Evolutionary conservation across 495 filamentous ascomycete genomes (phyloP).

Genomic region (Podospora bellae-mahoneyi): DNA sequence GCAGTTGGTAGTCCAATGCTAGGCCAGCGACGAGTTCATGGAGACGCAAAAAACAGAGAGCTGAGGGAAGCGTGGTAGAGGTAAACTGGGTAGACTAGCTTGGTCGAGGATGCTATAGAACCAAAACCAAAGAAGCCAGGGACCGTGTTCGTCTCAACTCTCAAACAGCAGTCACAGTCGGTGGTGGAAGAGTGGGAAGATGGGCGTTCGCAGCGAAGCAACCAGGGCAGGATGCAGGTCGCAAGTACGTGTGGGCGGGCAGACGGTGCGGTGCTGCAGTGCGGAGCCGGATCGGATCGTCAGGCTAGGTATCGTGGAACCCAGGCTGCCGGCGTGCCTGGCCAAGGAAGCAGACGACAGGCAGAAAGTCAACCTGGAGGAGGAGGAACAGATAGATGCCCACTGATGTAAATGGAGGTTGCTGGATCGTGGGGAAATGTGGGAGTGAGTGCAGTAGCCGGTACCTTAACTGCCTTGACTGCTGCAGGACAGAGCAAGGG

Average conservation of each 20-base stretch:
- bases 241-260: slow-evolving; percentile 4
- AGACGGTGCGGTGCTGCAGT: slow-evolving; percentile 1
- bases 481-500: slow-evolving; percentile 10
- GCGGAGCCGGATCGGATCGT: slow-evolving; percentile 19
- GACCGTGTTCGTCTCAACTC: slow-evolving; percentile 3
- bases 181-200: background rate
- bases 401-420: background rate
- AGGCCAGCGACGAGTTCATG: slow-evolving; percentile 35
- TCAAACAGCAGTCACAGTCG: background rate
- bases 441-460: background rate
- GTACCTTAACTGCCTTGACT: slow-evolving; percentile 10
- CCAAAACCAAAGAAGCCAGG: background rate
- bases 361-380: background rate
- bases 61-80: background rate
- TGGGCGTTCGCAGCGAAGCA: background rate
- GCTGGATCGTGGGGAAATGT: background rate
- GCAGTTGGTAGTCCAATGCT: slow-evolving; percentile 22
- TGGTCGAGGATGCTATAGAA: background rate
- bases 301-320: slow-evolving; percentile 4
- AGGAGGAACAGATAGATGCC: background rate
- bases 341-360: background rate
- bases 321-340: background rate
- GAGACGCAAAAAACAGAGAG: slow-evolving; percentile 15
- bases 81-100: slow-evolving; percentile 11
- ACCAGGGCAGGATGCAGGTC: background rate